A percentile compares a stretch with the other conserved stretches of the same genome.
phyloP scores from a whole-genome alignment of 2,329 filamentous ascomycete genomes.

The Colletotrichum euphorbiae region DNA sequence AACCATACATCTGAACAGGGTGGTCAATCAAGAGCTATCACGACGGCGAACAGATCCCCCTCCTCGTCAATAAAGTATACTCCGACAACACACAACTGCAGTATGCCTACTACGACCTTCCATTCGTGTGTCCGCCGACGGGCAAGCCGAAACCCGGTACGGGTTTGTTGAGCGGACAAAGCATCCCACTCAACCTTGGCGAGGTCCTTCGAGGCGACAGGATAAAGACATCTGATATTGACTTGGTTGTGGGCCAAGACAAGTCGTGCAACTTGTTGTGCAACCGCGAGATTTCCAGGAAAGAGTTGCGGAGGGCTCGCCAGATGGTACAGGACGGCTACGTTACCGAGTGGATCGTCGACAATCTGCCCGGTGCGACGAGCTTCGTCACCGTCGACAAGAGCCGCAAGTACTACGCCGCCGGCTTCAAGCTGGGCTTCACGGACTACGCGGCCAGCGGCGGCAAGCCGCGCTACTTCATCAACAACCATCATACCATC shows the following conservation, averaged over 20 bases:
- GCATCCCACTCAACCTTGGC: conserved; percentile 84
- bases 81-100: conserved; percentile 91
- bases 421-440: conserved; percentile 89
- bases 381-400: conserved; percentile 90
- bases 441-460: conserved; percentile 72
- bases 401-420: conserved; percentile 86
- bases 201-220: conserved; percentile 89
- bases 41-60: conserved; percentile 79
- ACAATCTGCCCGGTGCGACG: conserved; percentile 89
- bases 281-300: conserved; percentile 72
- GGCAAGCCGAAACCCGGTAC: conserved; percentile 74
- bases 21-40: conserved; percentile 86
- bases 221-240: conserved; percentile 86
- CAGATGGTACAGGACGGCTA: conserved; percentile 83
- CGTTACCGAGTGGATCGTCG: conserved; percentile 93
- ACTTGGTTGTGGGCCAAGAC: conserved; percentile 81
- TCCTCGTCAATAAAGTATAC: conserved; percentile 94
- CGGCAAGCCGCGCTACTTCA: conserved; percentile 74
- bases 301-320: conserved; percentile 74
- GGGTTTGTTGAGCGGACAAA: conserved; percentile 79
- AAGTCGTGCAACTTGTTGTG: conserved; percentile 80
- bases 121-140: conserved; percentile 86
- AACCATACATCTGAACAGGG: conserved; percentile 57
- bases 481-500: conserved; percentile 91
- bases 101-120: conserved; percentile 89